Evolutionary conservation across 169 alveolate genomes (phyloP).

Genomic region (Plasmodium coatneyi): DNA sequence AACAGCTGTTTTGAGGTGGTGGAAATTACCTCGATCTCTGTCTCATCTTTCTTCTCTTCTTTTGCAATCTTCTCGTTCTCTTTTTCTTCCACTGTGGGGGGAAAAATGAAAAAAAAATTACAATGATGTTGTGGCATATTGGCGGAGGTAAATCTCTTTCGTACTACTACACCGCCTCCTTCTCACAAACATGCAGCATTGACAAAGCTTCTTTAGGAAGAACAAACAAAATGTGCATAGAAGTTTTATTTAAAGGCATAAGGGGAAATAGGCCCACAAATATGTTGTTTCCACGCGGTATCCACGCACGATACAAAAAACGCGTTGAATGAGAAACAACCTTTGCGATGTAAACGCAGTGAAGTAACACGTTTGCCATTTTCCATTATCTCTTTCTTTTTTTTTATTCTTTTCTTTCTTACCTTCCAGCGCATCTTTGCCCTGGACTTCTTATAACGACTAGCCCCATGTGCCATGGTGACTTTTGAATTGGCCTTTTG

Average conservation of each 20-base stretch:
- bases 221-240: background rate
- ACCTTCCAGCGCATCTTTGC: conserved; percentile 95
- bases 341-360: background rate
- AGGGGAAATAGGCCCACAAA: background rate
- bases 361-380: background rate
- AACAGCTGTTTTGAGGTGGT: conserved; percentile 1
- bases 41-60: conserved; percentile 93
- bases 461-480: conserved; percentile 94
- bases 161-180: background rate
- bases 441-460: conserved; percentile 93
- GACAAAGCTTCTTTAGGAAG: background rate
- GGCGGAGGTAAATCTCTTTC: background rate
- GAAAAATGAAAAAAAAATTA: background rate
- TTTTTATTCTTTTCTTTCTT: conserved; percentile 15
- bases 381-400: background rate
- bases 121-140: background rate
- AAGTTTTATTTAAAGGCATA: background rate
- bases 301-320: background rate
- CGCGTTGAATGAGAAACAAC: background rate
- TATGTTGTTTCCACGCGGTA: background rate
- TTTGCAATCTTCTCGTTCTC: conserved; percentile 92
- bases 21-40: conserved; percentile 89
- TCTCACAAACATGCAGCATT: background rate
- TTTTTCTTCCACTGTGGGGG: conserved; percentile 92
- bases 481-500: background rate